These are phyloP conservation scores for Quercus robur DNA, from an alignment of 306 rosid species.

Conservation along the genomic window DNA sequence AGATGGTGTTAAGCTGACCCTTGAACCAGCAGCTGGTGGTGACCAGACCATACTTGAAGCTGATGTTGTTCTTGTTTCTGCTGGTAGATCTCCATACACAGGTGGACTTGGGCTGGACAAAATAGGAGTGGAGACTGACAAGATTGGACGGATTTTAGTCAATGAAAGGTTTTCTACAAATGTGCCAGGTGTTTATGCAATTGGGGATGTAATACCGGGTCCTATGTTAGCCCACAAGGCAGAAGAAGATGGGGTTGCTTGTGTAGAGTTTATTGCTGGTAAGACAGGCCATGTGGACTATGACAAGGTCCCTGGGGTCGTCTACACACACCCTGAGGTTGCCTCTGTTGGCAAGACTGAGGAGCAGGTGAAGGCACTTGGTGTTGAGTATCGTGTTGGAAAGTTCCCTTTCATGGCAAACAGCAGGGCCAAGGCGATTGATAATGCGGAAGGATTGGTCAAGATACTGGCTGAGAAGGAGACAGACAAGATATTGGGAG, in stretches of 20 bases:
- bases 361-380: constrained; percentile 86
- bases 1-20: constrained; percentile 80
- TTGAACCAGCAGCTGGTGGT: constrained; percentile 97
- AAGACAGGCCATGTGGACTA: constrained; percentile 96
- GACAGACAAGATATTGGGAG: constrained; percentile 96
- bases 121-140: constrained; percentile 88
- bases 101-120: constrained; percentile 77
- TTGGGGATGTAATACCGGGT: constrained; percentile 97
- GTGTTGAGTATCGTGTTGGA: constrained; percentile 78
- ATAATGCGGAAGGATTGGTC: constrained; percentile 90
- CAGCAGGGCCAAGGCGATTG: constrained; percentile 98
- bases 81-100: constrained; percentile 93
- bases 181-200: constrained; percentile 81
- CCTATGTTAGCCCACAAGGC: constrained; percentile 99
- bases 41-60: constrained; percentile 72
- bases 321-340: constrained; percentile 93
- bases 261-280: constrained; percentile 97
- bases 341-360: constrained; percentile 94
- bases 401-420: constrained; percentile 97
- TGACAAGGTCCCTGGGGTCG: constrained; percentile 97
- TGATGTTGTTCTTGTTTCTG: constrained; percentile 96
- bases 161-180: constrained; percentile 74
- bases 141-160: constrained; percentile 73
- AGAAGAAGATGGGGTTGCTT: constrained; percentile 98
- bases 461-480: constrained; percentile 91